A percentile compares a stretch with the other conserved stretches of the same genome.
These are phyloP conservation scores for Epichloe scottii DNA, from an alignment of 2,329 filamentous ascomycete species.

Conservation along the genomic window DNA sequence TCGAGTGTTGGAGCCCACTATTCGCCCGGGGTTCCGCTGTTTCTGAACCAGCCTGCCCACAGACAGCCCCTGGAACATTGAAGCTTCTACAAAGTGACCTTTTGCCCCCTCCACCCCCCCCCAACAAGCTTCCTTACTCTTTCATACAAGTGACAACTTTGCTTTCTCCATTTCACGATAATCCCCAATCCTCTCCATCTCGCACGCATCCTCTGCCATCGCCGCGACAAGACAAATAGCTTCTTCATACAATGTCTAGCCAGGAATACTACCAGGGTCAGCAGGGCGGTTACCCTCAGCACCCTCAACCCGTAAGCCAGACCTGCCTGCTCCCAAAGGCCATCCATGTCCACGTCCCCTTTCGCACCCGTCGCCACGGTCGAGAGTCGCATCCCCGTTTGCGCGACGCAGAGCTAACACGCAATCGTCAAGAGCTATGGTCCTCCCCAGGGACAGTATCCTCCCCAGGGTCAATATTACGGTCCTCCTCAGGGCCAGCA, in stretches of 20 bases:
- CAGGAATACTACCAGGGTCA: slow-evolving; percentile 28
- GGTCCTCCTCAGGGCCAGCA: slow-evolving; percentile 23
- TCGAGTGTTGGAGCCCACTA: too few species aligned
- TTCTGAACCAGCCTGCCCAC: too few species aligned
- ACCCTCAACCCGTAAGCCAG: slow-evolving; percentile 26
- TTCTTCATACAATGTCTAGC: slow-evolving; percentile 21
- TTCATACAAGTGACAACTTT: too few species aligned
- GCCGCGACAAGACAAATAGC: neutral
- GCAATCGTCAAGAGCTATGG: slow-evolving; percentile 14
- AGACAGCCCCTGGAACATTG: too few species aligned
- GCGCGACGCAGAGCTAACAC: neutral
- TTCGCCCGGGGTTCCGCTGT: neutral
- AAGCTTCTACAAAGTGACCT: too few species aligned
- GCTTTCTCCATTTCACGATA: too few species aligned
- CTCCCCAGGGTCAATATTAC: slow-evolving; percentile 20
- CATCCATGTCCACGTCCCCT: neutral
- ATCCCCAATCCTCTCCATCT: neutral
- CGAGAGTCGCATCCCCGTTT: neutral
- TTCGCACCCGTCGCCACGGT: neutral
- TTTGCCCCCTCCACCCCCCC: too few species aligned
- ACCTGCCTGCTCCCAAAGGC: neutral
- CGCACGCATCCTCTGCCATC: neutral
- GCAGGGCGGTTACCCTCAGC: slow-evolving; percentile 25
- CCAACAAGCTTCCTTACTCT: too few species aligned
- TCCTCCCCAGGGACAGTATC: slow-evolving; percentile 19